phyloP scores from a whole-genome alignment of 805 yeast genomes.

The Hermanozyma aechmeae region DNA sequence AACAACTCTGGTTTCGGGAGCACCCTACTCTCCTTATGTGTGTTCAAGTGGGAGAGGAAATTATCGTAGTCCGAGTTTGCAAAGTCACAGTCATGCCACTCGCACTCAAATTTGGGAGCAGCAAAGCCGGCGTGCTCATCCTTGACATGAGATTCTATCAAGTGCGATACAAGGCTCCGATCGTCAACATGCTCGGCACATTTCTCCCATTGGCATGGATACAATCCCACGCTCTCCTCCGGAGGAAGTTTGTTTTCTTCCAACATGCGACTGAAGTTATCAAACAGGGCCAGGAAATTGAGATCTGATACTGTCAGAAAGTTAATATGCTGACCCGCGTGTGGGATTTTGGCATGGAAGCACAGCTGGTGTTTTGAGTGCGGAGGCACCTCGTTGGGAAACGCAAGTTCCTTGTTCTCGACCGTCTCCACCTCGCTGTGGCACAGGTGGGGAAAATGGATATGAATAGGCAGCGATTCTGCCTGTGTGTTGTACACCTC shows the following conservation, averaged over 20 bases:
- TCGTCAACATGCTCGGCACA: conserved; percentile 39
- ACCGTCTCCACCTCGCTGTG: conserved; percentile 8
- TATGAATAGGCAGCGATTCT: conserved; percentile 9
- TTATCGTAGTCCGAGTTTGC: conserved; percentile 41
- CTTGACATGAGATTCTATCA: conserved; percentile 42
- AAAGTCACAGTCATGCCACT: conserved; percentile 68
- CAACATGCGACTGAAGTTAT: conserved; percentile 16
- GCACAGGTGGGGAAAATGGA: conserved; percentile 33
- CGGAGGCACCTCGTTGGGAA: background rate
- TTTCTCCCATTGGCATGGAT: conserved; percentile 58
- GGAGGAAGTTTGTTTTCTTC: conserved; percentile 1
- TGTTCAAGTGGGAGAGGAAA: conserved; percentile 45
- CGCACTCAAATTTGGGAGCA: conserved; percentile 39
- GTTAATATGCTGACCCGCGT: conserved; percentile 5
- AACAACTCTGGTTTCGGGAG: no score
- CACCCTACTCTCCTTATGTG: no score
- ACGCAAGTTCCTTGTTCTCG: background rate
- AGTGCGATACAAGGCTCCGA: conserved; percentile 21
- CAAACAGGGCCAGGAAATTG: conserved; percentile 29
- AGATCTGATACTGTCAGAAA: conserved; percentile 15
- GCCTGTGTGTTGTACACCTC: no score
- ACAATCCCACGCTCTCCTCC: background rate
- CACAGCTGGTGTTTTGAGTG: conserved; percentile 27
- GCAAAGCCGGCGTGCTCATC: conserved; percentile 27
- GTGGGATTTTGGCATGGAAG: conserved; percentile 36